Evolutionary conservation across 805 yeast species (phyloP).

Genomic region (Saccharomyces paradoxus): DNA sequence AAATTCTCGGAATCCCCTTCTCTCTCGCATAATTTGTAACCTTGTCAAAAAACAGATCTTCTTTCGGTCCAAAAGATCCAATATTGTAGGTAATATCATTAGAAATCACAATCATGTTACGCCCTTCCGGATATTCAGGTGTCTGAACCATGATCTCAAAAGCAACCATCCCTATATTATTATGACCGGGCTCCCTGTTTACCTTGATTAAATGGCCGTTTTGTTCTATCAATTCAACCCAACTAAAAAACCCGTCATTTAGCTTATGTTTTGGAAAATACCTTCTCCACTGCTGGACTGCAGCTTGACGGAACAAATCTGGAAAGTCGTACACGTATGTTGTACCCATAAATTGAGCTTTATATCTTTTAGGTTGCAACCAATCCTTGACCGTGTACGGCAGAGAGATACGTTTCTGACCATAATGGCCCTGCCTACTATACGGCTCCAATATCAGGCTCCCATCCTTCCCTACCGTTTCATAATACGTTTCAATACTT

Average conservation of each 20-base stretch:
- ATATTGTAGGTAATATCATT: slow-evolving; percentile 93
- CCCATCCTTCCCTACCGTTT: slow-evolving; percentile 81
- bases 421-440: slow-evolving; percentile 95
- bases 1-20: slow-evolving; percentile 85
- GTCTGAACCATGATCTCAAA: slow-evolving; percentile 85
- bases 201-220: slow-evolving; percentile 69
- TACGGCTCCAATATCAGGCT: slow-evolving; percentile 96
- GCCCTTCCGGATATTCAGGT: slow-evolving; percentile 90
- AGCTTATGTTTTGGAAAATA: slow-evolving; percentile 42
- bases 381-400: slow-evolving; percentile 98
- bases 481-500: slow-evolving; percentile 89
- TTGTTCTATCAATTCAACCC: slow-evolving; percentile 74
- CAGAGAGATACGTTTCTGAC: slow-evolving; percentile 86
- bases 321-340: slow-evolving; percentile 99
- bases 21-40: slow-evolving; percentile 84
- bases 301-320: slow-evolving; percentile 91
- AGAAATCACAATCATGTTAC: slow-evolving; percentile 82
- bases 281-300: slow-evolving; percentile 75
- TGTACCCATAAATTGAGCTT: slow-evolving; percentile 97
- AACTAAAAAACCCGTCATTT: slow-evolving; percentile 60
- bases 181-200: slow-evolving; percentile 88
- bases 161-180: slow-evolving; percentile 92
- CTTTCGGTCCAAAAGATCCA: slow-evolving; percentile 95
- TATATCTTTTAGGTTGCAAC: slow-evolving; percentile 96
- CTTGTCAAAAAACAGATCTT: slow-evolving; percentile 79